Percentiles rank a stretch among this genome's conserved stretches.
Evolutionary conservation across 1,139 yeast species (phyloP).

Genomic region (Blastobotrys raffinosifermentans): DNA sequence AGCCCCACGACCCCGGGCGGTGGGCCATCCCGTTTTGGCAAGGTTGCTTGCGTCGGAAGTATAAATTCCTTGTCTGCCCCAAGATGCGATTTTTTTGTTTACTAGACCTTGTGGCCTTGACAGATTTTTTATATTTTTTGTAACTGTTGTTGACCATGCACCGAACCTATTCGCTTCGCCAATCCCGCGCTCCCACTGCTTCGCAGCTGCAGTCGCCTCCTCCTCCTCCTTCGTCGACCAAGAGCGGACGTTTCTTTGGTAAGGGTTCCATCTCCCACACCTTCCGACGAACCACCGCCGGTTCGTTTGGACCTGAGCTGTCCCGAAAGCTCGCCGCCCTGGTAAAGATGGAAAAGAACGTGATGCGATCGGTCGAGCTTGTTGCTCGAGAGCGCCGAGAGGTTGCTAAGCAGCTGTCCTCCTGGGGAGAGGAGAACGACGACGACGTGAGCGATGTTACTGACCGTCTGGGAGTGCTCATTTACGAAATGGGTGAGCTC

Average conservation of each 20-base stretch:
- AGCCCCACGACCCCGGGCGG: too few species aligned
- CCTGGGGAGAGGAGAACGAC: slow-evolving; percentile 98
- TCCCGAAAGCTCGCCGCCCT: slow-evolving; percentile 83
- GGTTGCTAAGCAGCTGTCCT: slow-evolving; percentile 90
- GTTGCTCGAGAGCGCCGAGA: slow-evolving; percentile 94
- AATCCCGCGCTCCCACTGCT: slow-evolving; percentile 94
- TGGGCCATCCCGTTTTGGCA: too few species aligned
- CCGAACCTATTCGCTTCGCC: slow-evolving; percentile 96
- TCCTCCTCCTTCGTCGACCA: slow-evolving; percentile 87
- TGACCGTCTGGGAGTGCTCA: slow-evolving; percentile 91
- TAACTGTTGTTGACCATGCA: slow-evolving; percentile 84
- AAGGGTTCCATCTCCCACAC: slow-evolving; percentile 77
- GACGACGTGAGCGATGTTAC: slow-evolving; percentile 97
- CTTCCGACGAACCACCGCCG: slow-evolving; percentile 84
- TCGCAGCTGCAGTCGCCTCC: slow-evolving; percentile 92
- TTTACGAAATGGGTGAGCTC: slow-evolving; percentile 94
- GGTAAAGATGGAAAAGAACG: slow-evolving; percentile 94
- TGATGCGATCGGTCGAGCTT: slow-evolving; percentile 88
- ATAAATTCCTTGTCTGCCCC: too few species aligned
- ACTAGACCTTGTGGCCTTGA: background rate
- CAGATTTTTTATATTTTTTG: background rate
- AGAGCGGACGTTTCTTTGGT: slow-evolving; percentile 84
- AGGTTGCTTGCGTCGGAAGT: too few species aligned
- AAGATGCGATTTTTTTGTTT: slow-evolving; percentile 1
- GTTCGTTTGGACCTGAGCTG: slow-evolving; percentile 91